Evolutionary conservation across 2,329 filamentous ascomycete species (phyloP), one percentile per base, ranked within the genome.

Genomic region (Claviceps purpurea): DNA sequence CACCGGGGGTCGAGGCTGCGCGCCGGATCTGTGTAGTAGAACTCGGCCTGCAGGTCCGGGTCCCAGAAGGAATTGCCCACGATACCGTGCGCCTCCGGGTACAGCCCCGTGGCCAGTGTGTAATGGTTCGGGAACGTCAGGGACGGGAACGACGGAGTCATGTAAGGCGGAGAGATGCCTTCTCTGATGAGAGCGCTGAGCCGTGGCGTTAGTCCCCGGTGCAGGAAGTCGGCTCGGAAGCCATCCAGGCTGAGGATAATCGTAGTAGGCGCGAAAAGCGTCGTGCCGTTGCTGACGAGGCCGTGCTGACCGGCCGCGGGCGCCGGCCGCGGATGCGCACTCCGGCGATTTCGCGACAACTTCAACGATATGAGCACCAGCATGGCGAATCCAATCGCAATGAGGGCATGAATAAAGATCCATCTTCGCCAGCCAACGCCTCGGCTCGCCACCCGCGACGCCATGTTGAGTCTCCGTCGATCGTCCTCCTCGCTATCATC

Each of bases 41-140:
- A 98, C 58, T 94, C 85, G 55, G 85, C 82, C 60, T 85, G 56
- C 11, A 89, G 64, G 0, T 74, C 72, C 0, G 88, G 87, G 61
- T 97, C 93, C 87, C 87, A 98, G 65, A 98, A 98, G 0, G 81
- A 87, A 64, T 98, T 98, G 5, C 89, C 87, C 0, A 98, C 90
- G 3, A 98, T 76, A 0, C 93, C 93, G 63, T 98, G 93, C 53
- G 84, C 84, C 68, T 97, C 91, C 0, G 93, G 93, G 60, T 97
- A 89, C 26, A 97, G 70, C 0, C 93, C 93, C 0, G 93, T 97
- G 0, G 89, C 88, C 40, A 97, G 73, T 0, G 91, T 96, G 66
- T 91, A 96, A 66, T 97, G 93, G 60, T 97, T 91, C 13, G 93
- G 93, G 61, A 98, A 98, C 0, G 93, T 98, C 46, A 98, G 88